A percentile compares a stretch with the other conserved stretches of the same genome.
Conservation (phyloP, 1,139 yeast genomes). For the Blastobotrys persicus region DNA sequence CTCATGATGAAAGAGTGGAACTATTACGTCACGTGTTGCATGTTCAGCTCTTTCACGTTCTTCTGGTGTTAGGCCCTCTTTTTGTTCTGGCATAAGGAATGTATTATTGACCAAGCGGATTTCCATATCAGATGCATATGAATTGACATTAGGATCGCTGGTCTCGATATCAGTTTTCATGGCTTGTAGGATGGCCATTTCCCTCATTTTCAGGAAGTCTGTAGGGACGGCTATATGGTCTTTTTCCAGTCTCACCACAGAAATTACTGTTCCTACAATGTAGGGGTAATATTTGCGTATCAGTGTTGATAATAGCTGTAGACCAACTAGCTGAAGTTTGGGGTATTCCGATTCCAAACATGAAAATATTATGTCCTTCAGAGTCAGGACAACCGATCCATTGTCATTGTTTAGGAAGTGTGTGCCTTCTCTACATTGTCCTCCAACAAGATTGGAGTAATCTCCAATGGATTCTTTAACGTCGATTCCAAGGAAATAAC, state of each 20-base stretch:
- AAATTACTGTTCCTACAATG: constrained; percentile 19
- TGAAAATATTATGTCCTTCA: constrained; percentile 25
- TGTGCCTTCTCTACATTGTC: background rate
- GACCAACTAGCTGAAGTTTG: constrained; percentile 21
- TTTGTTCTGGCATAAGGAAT: constrained; percentile 19
- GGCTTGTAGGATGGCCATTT: constrained; percentile 14
- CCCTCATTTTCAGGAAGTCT: constrained; percentile 10
- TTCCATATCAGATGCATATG: constrained; percentile 25
- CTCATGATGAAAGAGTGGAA: constrained; percentile 17
- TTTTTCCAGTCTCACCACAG: constrained; percentile 2
- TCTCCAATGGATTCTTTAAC: constrained; percentile 4
- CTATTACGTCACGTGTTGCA: background rate
- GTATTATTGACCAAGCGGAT: constrained; percentile 21
- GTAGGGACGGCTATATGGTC: background rate
- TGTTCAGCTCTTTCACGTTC: constrained; percentile 13
- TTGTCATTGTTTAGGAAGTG: constrained; percentile 14
- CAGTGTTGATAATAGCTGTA: constrained; percentile 29
- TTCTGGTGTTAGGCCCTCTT: constrained; percentile 16
- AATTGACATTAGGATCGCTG: constrained; percentile 13
- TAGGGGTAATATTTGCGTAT: constrained; percentile 32
- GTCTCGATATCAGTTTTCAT: constrained; percentile 16
- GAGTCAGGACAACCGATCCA: constrained; percentile 22
- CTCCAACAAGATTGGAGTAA: constrained; percentile 7
- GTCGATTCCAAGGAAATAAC: constrained; percentile 25
- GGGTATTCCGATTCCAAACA: constrained; percentile 23